These are phyloP conservation scores for Candida mattraensis DNA, from an alignment of 805 yeast species.

Conservation along the genomic window DNA sequence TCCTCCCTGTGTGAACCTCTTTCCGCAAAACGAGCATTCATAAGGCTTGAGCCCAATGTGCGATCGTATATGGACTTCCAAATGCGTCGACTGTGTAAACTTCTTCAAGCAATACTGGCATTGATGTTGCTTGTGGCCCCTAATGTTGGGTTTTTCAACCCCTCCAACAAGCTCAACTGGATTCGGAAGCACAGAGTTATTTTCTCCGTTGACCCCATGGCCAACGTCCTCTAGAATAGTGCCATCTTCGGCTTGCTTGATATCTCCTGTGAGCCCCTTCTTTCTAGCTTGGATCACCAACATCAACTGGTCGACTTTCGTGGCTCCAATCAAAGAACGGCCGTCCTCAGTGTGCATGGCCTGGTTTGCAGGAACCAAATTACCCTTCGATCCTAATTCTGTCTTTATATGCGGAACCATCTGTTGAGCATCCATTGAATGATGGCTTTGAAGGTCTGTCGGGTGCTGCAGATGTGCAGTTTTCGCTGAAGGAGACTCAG, in stretches of 20 bases:
- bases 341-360: constrained; percentile 56
- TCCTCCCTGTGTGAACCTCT: constrained; percentile 87
- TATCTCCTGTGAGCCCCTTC: constrained; percentile 66
- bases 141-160: constrained; percentile 58
- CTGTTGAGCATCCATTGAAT: constrained; percentile 3
- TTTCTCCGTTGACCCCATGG: constrained; percentile 7
- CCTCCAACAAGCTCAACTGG: constrained; percentile 75
- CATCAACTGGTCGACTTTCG: constrained; percentile 90
- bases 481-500: constrained; percentile 1
- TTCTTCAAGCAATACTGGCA: constrained; percentile 77
- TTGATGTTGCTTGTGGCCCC: constrained; percentile 55
- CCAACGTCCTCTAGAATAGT: constrained; percentile 51
- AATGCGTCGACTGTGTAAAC: constrained; percentile 87
- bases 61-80: constrained; percentile 84
- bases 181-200: constrained; percentile 51
- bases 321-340: constrained; percentile 75
- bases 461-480: constrained; percentile 1
- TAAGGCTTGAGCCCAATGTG: constrained; percentile 88
- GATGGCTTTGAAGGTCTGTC: neutral
- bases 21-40: constrained; percentile 74
- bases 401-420: constrained; percentile 11
- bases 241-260: constrained; percentile 69
- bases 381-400: constrained; percentile 13
- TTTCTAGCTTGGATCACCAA: constrained; percentile 85
- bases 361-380: constrained; percentile 47